phyloP scores from a whole-genome alignment of 2,329 filamentous ascomycete genomes.

The Lachnellula cervina region DNA sequence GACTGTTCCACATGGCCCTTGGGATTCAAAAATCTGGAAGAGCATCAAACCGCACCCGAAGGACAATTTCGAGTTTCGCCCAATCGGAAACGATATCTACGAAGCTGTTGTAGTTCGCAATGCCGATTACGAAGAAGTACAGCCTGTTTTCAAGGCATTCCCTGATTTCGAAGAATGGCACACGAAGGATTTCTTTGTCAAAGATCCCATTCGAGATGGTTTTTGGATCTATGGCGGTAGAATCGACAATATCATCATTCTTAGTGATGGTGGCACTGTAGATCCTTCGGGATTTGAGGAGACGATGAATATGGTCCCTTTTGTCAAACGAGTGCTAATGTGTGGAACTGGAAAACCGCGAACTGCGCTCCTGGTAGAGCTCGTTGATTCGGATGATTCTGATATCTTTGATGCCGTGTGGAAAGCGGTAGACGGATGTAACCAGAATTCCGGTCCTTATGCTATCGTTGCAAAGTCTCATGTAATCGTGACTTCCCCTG shows the following conservation, averaged over 20 bases:
- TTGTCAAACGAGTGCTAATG: conserved; percentile 31
- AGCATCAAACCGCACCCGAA: not conserved
- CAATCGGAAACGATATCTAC: conserved; percentile 6
- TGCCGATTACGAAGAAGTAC: conserved; percentile 11
- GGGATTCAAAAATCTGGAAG: conserved; percentile 1
- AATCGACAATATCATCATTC: conserved; percentile 38
- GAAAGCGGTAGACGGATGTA: conserved; percentile 30
- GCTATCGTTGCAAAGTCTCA: conserved; percentile 24
- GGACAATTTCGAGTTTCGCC: not conserved
- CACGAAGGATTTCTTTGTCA: conserved; percentile 35
- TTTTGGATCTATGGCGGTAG: conserved; percentile 35
- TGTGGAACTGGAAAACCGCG: conserved; percentile 33
- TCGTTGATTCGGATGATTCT: not conserved
- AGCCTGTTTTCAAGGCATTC: conserved; percentile 34
- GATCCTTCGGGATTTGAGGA: conserved; percentile 37
- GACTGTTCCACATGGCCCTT: not conserved
- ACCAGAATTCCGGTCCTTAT: conserved; percentile 26
- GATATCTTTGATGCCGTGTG: conserved; percentile 15
- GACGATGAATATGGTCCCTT: conserved; percentile 31
- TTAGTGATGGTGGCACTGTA: conserved; percentile 41
- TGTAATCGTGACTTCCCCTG: conserved; percentile 27
- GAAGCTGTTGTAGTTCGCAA: conserved; percentile 25
- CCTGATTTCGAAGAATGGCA: conserved; percentile 32
- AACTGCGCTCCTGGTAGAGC: conserved; percentile 35
- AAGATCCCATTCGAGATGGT: conserved; percentile 32